Evolutionary conservation across 768 basidiomycete genomes (phyloP).

Genomic region (Nidularia pulvinata): DNA sequence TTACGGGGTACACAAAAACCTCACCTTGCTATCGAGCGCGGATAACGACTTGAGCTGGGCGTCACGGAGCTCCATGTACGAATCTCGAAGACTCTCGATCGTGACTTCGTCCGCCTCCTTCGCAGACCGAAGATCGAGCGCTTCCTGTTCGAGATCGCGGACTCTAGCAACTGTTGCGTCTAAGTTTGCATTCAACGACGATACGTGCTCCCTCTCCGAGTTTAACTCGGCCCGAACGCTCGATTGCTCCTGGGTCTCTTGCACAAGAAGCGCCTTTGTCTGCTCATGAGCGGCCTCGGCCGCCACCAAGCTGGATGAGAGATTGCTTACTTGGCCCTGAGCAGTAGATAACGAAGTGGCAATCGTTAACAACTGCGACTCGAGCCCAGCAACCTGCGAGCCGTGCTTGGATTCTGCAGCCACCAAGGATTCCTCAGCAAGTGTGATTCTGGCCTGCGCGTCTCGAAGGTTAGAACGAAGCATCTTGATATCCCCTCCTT

Average conservation of each 20-base stretch:
- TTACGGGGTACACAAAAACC: constrained; percentile 5
- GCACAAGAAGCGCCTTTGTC: no score
- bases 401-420: not conserved
- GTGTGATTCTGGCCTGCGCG: not conserved
- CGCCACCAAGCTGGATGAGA: no score
- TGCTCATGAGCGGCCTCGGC: no score
- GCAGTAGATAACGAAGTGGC: no score
- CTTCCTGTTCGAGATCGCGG: constrained; percentile 27
- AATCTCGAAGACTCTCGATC: constrained; percentile 27
- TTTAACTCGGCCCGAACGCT: constrained; percentile 9
- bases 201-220: constrained; percentile 10
- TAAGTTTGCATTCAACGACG: constrained; percentile 15
- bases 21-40: constrained; percentile 33
- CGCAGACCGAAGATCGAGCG: constrained; percentile 21
- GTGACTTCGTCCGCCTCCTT: constrained; percentile 31
- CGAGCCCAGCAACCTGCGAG: not conserved
- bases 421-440: not conserved
- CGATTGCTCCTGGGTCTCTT: constrained; percentile 2
- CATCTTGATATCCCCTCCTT: not conserved
- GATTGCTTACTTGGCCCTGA: no score
- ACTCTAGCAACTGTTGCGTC: constrained; percentile 8
- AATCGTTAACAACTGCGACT: not conserved
- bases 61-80: constrained; percentile 26
- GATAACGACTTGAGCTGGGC: constrained; percentile 28
- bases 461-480: not conserved